Evolutionary conservation across 1,284 basidiomycete species (phyloP), one percentile per base, ranked within the genome.

Genomic region (Cystobasidiaceae sp.): DNA sequence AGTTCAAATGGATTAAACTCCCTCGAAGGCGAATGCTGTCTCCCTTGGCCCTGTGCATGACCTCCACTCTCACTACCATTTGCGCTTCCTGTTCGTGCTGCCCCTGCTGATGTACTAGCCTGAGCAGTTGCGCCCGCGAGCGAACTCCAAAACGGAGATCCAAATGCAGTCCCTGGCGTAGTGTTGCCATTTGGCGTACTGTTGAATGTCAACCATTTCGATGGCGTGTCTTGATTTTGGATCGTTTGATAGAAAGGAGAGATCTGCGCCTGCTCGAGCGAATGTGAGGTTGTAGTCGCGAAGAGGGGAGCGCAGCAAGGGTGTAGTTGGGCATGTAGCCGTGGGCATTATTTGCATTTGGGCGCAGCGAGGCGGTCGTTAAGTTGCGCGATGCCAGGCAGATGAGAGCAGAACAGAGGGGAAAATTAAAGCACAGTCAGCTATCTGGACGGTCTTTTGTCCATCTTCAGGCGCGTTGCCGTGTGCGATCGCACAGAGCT

Each of bases 1-100:
- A 64, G 43, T 44, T 64, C 61, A 25, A 64, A 64, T 7, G 61
- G 61, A 33, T 64, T 64, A 8, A 64, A 33, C 27, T 64, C 61
- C 23, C 56, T 64, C 23, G 50, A 55, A n/a, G 61, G 61, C 13
- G 61, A 64, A 44, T 64, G n/a, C n/a, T n/a, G n/a, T n/a, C n/a
- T n/a, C n/a, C n/a, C n/a, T n/a, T n/a, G n/a, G n/a, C n/a, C n/a
- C n/a, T n/a, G n/a, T n/a, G 11, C 13, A 15, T 11, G 9, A 15
- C 45, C 45, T 15, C 45, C 45, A 15, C 25, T 23, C 9, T 23
- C 21, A 15, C 13, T 25, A 13, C 45, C 45, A 23, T n/a, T n/a
- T n/a, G n/a, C n/a, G n/a, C n/a, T n/a, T n/a, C n/a, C n/a, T n/a
- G n/a, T n/a, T n/a, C n/a, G n/a, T n/a, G n/a, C n/a, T n/a, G n/a